phyloP scores from a whole-genome alignment of 441 rosid species.

The Rhodomyrtus psidioides region DNA sequence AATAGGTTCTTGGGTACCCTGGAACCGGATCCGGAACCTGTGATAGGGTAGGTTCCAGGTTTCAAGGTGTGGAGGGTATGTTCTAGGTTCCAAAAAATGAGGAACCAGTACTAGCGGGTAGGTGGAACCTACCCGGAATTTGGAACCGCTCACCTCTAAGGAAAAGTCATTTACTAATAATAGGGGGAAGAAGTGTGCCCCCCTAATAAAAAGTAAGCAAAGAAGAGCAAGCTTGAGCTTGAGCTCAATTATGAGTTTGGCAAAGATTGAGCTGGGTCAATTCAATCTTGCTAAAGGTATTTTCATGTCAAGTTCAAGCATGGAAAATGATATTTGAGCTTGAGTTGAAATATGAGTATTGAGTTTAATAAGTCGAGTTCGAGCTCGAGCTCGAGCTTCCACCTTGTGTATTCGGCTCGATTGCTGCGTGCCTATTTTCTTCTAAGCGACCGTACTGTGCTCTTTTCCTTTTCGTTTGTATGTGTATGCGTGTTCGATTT shows the following conservation, averaged over 20 bases:
- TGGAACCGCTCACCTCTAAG: too few species aligned
- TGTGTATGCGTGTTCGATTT: not conserved
- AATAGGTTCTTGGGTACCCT: too few species aligned
- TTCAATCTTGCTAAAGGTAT: not conserved
- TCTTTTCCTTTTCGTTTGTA: not conserved
- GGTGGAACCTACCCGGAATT: too few species aligned
- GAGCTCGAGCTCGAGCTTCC: not conserved
- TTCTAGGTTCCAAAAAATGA: too few species aligned
- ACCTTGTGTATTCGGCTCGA: not conserved
- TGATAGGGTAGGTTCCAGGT: too few species aligned
- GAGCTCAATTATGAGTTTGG: not conserved
- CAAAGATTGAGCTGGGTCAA: not conserved
- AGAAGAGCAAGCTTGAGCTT: not conserved
- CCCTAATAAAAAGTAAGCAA: not conserved
- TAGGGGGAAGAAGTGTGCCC: not conserved
- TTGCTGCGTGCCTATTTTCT: not conserved
- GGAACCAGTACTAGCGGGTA: too few species aligned
- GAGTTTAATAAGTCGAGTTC: not conserved
- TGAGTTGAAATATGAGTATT: not conserved
- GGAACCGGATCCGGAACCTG: too few species aligned
- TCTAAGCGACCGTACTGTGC: not conserved
- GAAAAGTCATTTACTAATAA: not conserved
- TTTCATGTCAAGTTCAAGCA: not conserved
- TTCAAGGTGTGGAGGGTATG: too few species aligned
- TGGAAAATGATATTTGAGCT: not conserved